A percentile compares a stretch with the other conserved stretches of the same genome.
These are phyloP conservation scores for Nemania serpens DNA, from an alignment of 2,329 filamentous ascomycete species.

Conservation along the genomic window DNA sequence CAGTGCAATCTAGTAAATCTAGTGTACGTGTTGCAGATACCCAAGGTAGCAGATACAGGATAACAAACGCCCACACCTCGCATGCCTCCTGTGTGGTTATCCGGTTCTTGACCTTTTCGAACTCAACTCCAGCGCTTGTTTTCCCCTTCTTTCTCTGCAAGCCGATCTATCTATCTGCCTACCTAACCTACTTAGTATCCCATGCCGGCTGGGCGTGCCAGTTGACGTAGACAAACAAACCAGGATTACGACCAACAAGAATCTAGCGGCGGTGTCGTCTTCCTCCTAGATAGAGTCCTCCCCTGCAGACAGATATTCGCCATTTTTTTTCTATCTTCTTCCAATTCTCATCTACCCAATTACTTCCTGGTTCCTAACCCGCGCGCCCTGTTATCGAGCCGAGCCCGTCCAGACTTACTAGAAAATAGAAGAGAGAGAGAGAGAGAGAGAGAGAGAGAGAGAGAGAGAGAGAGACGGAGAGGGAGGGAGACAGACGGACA, in stretches of 20 bases:
- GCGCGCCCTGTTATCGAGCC: background rate
- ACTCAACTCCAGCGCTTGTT: background rate
- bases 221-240: background rate
- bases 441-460: too few species aligned
- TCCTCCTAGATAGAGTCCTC: background rate
- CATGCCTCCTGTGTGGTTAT: background rate
- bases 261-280: background rate
- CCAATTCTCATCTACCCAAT: background rate
- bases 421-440: too few species aligned
- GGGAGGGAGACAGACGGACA: too few species aligned
- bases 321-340: background rate
- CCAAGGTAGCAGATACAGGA: too few species aligned
- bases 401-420: background rate
- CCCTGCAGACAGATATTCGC: background rate
- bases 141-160: too few species aligned
- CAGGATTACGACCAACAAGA: background rate
- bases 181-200: background rate
- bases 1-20: too few species aligned
- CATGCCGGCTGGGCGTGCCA: background rate
- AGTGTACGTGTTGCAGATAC: too few species aligned
- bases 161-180: background rate
- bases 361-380: background rate
- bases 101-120: background rate
- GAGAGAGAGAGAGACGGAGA: too few species aligned
- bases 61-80: background rate